phyloP scores from a whole-genome alignment of 164 flowering plant species.

The Vitis amurensis region DNA sequence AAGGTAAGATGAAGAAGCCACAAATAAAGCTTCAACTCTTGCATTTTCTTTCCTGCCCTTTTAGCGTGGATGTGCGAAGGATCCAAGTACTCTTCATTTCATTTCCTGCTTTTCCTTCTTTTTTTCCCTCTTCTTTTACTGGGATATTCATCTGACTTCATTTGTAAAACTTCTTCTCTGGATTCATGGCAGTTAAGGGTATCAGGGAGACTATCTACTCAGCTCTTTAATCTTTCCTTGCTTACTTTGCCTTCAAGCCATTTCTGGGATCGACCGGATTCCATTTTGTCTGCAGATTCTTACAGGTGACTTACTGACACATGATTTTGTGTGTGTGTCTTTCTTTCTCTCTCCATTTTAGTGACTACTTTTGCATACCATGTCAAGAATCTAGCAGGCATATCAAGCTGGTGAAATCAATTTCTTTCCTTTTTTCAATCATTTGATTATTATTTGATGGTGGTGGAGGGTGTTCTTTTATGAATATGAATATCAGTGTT shows the following conservation, averaged over 20 bases:
- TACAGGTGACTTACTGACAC: conserved; percentile 17
- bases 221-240: not conserved
- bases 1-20: not conserved
- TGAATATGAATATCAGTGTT: too few relatives aligned
- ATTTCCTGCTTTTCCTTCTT: not conserved
- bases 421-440: not conserved
- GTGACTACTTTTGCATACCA: not conserved
- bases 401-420: not conserved
- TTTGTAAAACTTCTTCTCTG: not conserved
- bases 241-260: conserved; percentile 19
- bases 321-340: not conserved
- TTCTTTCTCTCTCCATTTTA: not conserved
- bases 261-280: conserved; percentile 21
- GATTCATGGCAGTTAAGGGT: not conserved
- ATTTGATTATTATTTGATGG: too few relatives aligned
- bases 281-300: conserved; percentile 19
- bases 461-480: too few relatives aligned
- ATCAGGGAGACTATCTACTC: not conserved
- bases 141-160: conserved; percentile 4
- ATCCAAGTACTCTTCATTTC: conserved; percentile 19
- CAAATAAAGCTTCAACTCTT: not conserved
- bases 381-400: not conserved
- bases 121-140: not conserved
- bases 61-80: conserved; percentile 21
- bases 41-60: not conserved